These are phyloP conservation scores for Talaromyces marneffei DNA, from an alignment of 2,329 filamentous ascomycete species.

Conservation along the genomic window DNA sequence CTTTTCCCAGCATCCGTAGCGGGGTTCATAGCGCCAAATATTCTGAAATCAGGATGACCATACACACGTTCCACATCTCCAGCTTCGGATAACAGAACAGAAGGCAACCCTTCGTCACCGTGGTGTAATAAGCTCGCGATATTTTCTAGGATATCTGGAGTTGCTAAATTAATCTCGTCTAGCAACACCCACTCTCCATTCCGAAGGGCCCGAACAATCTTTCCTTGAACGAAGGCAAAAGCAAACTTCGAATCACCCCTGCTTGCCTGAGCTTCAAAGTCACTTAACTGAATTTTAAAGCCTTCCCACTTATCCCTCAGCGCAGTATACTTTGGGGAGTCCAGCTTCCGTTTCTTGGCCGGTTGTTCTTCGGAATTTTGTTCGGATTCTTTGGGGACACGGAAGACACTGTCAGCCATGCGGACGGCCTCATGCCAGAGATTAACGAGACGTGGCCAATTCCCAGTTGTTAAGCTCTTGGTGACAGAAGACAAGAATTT, in stretches of 20 bases:
- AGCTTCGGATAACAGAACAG: constrained; percentile 83
- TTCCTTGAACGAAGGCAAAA: constrained; percentile 93
- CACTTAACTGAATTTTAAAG: constrained; percentile 67
- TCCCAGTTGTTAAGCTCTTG: constrained; percentile 71
- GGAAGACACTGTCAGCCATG: constrained; percentile 71
- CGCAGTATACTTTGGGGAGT: constrained; percentile 45
- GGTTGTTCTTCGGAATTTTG: constrained; percentile 50
- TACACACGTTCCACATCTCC: constrained; percentile 85
- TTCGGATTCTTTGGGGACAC: constrained; percentile 45
- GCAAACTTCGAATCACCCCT: constrained; percentile 73
- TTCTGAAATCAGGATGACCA: constrained; percentile 86
- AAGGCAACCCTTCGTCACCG: constrained; percentile 66
- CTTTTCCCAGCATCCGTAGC: constrained; percentile 96
- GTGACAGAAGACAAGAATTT: constrained; percentile 75
- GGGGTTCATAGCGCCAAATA: constrained; percentile 99
- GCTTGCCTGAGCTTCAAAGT: constrained; percentile 72
- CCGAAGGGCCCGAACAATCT: constrained; percentile 88
- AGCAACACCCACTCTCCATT: constrained; percentile 96
- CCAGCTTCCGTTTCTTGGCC: constrained; percentile 65
- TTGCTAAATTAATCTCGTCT: constrained; percentile 95
- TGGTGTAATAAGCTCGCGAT: constrained; percentile 80
- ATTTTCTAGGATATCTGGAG: constrained; percentile 88
- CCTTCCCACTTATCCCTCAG: constrained; percentile 71
- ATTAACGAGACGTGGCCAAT: constrained; percentile 81
- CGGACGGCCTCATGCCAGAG: constrained; percentile 84